These are phyloP conservation scores for Hyaloperonospora brassicae DNA, from an alignment of 352 stramenopile genomes.

Conservation along the genomic window DNA sequence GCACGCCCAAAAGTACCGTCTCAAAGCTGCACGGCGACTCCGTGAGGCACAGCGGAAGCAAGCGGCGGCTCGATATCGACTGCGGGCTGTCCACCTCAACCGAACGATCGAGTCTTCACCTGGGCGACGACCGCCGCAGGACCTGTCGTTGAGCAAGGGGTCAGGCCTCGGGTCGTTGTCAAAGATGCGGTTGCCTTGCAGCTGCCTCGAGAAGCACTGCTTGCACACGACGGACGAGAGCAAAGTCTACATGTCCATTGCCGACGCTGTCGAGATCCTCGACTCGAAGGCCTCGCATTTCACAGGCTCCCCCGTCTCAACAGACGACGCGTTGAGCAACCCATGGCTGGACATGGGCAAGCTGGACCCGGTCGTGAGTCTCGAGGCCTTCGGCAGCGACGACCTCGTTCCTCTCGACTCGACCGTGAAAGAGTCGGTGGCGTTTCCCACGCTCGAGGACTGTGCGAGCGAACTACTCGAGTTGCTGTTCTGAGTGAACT, in stretches of 20 bases:
- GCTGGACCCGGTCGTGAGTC: conserved; percentile 14
- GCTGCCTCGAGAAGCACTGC: conserved; percentile 26
- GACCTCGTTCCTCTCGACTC: conserved; percentile 26
- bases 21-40: conserved; percentile 52
- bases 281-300: conserved; percentile 22
- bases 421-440: conserved; percentile 31
- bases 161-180: conserved; percentile 27
- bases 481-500: conserved; percentile 41
- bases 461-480: conserved; percentile 61
- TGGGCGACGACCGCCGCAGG: conserved; percentile 13
- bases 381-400: conserved; percentile 14
- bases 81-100: conserved; percentile 18
- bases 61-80: conserved; percentile 29
- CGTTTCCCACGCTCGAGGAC: conserved; percentile 51
- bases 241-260: conserved; percentile 42
- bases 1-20: conserved; percentile 68
- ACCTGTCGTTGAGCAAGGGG: conserved; percentile 3
- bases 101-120: conserved; percentile 3
- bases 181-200: conserved; percentile 28
- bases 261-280: conserved; percentile 35
- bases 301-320: conserved; percentile 19
- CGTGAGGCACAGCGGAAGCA: conserved; percentile 48
- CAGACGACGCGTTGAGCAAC: conserved; percentile 18
- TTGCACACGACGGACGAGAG: conserved; percentile 26
- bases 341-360: conserved; percentile 15